Evolutionary conservation across 768 basidiomycete genomes (phyloP).

Genomic region (Paxillus involutus): DNA sequence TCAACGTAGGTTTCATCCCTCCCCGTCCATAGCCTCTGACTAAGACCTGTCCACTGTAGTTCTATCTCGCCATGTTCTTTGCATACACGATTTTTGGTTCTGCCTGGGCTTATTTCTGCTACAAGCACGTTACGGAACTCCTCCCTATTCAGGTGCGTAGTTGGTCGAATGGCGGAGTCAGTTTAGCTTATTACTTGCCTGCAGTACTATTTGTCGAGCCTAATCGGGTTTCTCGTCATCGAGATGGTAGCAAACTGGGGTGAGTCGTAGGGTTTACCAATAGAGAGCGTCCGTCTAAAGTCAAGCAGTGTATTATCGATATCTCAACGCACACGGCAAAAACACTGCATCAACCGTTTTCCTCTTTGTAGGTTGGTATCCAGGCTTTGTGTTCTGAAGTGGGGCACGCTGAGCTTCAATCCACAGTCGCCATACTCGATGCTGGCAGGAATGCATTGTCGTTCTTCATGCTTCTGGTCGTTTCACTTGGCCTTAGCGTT

Average conservation of each 20-base stretch:
- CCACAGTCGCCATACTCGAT: slow-evolving; percentile 88
- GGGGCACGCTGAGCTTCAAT: slow-evolving; percentile 1
- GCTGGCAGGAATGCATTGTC: slow-evolving; percentile 93
- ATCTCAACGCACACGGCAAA: slow-evolving; percentile 85
- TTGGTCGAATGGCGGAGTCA: neutral
- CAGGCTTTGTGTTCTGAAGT: neutral
- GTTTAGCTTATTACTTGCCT: slow-evolving; percentile 1
- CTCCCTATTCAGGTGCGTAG: slow-evolving; percentile 78
- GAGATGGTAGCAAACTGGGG: slow-evolving; percentile 96
- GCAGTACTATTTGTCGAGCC: slow-evolving; percentile 89
- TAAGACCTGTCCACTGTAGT: slow-evolving; percentile 43
- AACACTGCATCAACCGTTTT: slow-evolving; percentile 80
- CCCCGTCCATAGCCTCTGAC: neutral
- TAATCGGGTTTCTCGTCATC: slow-evolving; percentile 82
- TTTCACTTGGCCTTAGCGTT: slow-evolving; percentile 89
- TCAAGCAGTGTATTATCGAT: slow-evolving; percentile 81
- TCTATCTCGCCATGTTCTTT: slow-evolving; percentile 83
- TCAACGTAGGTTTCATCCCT: slow-evolving; percentile 61
- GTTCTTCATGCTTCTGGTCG: slow-evolving; percentile 93
- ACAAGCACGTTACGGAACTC: slow-evolving; percentile 75
- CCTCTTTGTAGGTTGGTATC: slow-evolving; percentile 80
- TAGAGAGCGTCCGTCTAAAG: slow-evolving; percentile 2
- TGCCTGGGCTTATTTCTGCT: slow-evolving; percentile 85
- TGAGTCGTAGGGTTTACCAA: slow-evolving; percentile 30
- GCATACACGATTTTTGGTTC: slow-evolving; percentile 69